These are phyloP conservation scores for Babesia sp. DNA, from an alignment of 169 alveolate genomes.

Conservation along the genomic window DNA sequence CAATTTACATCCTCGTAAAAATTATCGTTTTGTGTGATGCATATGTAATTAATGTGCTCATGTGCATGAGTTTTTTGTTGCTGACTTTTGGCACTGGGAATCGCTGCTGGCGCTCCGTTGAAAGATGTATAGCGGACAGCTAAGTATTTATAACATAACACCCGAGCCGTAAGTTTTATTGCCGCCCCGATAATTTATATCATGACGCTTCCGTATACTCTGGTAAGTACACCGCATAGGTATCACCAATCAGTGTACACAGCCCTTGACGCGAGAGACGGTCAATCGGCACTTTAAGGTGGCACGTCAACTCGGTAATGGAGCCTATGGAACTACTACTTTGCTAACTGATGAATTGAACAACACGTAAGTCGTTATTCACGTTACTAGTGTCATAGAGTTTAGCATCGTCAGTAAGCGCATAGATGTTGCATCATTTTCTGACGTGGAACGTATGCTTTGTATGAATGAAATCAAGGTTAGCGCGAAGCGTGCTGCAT, in stretches of 20 bases:
- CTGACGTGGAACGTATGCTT: constrained; percentile 68
- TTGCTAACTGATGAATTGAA: constrained; percentile 63
- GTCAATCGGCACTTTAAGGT: constrained; percentile 22
- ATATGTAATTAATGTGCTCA: neutral
- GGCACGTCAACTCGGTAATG: constrained; percentile 63
- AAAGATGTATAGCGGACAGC: neutral
- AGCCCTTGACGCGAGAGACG: constrained; percentile 20
- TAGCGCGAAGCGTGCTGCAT: neutral
- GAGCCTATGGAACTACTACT: constrained; percentile 74
- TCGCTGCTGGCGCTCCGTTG: neutral
- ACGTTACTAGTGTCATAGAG: too few species aligned
- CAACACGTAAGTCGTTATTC: constrained; percentile 56
- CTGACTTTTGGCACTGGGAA: neutral
- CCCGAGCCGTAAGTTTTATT: too few species aligned
- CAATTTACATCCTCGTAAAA: neutral
- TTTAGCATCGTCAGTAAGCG: constrained; percentile 68
- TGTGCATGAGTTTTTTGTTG: neutral
- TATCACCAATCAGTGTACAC: neutral
- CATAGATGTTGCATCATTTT: constrained; percentile 68
- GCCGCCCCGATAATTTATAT: neutral
- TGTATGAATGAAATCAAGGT: constrained; percentile 81
- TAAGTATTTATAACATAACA: neutral
- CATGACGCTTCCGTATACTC: constrained; percentile 7
- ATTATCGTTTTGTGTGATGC: neutral
- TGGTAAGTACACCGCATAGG: neutral